A percentile compares a stretch with the other conserved stretches of the same genome.
Conservation (phyloP, 345 rosid genomes). For the Pseudoturritis turrita region DNA sequence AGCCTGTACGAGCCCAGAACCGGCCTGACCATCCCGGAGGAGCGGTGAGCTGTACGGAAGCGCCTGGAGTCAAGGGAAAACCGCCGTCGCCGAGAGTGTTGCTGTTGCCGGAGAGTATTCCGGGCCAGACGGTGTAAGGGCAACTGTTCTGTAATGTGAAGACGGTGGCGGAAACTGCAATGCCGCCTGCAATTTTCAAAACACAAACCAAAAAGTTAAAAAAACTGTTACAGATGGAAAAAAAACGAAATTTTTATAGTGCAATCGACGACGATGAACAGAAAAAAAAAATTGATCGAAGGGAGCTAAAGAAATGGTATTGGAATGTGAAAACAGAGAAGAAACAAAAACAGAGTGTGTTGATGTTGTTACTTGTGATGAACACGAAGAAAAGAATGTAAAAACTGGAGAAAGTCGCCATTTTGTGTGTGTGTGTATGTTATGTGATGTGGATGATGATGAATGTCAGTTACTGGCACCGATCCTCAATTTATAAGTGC, state of each 20-base stretch:
- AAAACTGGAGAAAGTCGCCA: background rate
- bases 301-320: too few species aligned
- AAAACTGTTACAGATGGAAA: background rate
- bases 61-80: slow-evolving; percentile 47
- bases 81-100: slow-evolving; percentile 71
- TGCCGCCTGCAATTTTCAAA: background rate
- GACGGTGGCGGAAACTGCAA: slow-evolving; percentile 44
- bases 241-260: too few species aligned
- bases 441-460: background rate
- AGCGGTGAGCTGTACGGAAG: slow-evolving; percentile 48
- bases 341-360: background rate
- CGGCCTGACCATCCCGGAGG: slow-evolving; percentile 90
- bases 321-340: background rate
- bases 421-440: background rate
- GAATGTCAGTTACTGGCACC: background rate
- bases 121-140: slow-evolving; percentile 78
- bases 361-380: slow-evolving; percentile 2
- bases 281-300: too few species aligned
- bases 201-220: background rate
- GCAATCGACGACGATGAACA: too few species aligned
- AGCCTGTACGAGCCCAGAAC: slow-evolving; percentile 86
- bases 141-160: slow-evolving; percentile 71
- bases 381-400: background rate
- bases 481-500: background rate
- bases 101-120: slow-evolving; percentile 64